phyloP scores from a whole-genome alignment of 805 yeast genomes.

The Nakazawaea siamensis region DNA sequence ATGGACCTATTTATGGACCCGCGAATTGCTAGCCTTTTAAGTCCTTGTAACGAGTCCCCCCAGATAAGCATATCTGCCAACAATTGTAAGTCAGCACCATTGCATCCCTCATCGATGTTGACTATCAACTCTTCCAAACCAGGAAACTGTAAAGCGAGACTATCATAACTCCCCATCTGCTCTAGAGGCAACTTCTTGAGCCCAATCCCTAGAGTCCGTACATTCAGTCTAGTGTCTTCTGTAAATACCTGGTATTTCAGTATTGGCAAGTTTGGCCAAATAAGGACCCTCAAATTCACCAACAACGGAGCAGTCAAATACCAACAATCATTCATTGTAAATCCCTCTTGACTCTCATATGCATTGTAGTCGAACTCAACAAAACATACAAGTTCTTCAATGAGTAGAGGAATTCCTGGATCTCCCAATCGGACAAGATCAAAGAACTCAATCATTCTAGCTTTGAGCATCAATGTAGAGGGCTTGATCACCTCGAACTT shows the following conservation, averaged over 20 bases:
- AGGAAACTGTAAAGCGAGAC: constrained; percentile 9
- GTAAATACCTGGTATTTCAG: constrained; percentile 8
- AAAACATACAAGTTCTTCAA: constrained; percentile 10
- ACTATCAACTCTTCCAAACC: constrained; percentile 7
- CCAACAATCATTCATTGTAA: constrained; percentile 11
- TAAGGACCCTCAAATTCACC: constrained; percentile 3
- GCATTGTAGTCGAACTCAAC: constrained; percentile 8
- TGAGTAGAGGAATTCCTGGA: constrained; percentile 1
- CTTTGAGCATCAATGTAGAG: constrained; percentile 1
- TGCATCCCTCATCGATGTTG: constrained; percentile 4
- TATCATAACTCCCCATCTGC: constrained; percentile 6
- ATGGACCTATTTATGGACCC: too few species aligned
- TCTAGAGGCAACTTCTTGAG: not conserved
- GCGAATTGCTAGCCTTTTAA: constrained; percentile 7
- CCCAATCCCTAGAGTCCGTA: constrained; percentile 8
- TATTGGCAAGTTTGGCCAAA: constrained; percentile 11
- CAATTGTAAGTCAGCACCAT: constrained; percentile 2
- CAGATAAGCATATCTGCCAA: constrained; percentile 5
- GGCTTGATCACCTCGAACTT: constrained; percentile 1
- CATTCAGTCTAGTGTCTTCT: not conserved
- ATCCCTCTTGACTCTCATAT: not conserved
- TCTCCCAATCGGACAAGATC: constrained; percentile 10
- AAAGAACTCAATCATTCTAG: constrained; percentile 5
- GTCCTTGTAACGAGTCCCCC: constrained; percentile 5
- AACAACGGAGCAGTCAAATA: constrained; percentile 7